Base-by-base conservation (phyloP, 2,329 filamentous ascomycete genomes). In the Epichloe gansuensis region DNA sequence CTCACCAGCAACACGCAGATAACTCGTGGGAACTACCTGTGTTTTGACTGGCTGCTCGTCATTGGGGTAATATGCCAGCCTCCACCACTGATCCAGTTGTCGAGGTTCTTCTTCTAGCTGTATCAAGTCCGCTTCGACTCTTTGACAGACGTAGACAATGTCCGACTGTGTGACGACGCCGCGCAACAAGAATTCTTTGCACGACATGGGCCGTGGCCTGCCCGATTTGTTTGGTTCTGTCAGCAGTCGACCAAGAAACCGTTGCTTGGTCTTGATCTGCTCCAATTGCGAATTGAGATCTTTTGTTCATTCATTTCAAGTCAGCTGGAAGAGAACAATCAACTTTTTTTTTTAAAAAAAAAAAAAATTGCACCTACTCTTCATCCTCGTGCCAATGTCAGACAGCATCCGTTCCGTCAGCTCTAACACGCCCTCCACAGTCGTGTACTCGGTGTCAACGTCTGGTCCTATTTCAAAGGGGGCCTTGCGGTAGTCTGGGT, bases 51-150 rank as follows among this genome's bases (percentile, higher is more conserved):
- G 71, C 47, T 68, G 64, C 5, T 65, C 58, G 11, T 69, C 68
- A 15, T 64, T 59, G 12, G 66, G 60, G 23, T 62, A 60, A 55
- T 73, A 76, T 38, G 71, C 66, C 45, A 80, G 64, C 56, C 71
- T 72, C 77, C 77, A 81, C 77, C 77, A 81, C 58, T 79, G 76
- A 50, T 78, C 75, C 15, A 55, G 56, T 4, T 60, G 53, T 23
- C 58, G 56, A 3, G 64, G 49, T 4, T 56, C 53, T 35, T 66
- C 68, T 1, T 64, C 68, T n/a, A 73, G 47, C 15, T 75, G 71
- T 48, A 73, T 71, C 35, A 73, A 59, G 49, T 72, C 66, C 4
- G 63, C 61, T 51, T 71, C 69, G 15, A 66, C 59, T 39, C 71
- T 66, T 53, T 68, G 68, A 57, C 76, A 78, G 36, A 80, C 64